phyloP scores from a whole-genome alignment of 371 early-diverging fungal genomes.

The Umbelopsis sp. region DNA sequence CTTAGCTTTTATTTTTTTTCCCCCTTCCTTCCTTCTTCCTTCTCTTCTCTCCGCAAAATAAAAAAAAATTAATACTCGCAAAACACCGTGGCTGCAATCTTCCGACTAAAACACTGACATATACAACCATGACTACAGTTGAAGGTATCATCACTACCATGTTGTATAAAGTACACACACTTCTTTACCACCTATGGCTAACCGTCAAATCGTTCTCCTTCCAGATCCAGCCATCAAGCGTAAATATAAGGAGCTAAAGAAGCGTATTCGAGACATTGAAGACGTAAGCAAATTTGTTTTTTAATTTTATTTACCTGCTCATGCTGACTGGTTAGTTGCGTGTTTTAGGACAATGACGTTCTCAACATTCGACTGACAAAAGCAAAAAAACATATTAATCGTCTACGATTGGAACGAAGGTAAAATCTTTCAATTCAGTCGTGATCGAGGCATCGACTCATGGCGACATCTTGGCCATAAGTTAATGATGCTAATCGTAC shows the following conservation, averaged over 20 bases:
- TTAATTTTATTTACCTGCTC: not conserved
- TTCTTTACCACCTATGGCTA: not conserved
- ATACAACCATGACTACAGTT: not conserved
- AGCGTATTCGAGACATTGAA: constrained; percentile 65
- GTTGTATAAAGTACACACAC: not conserved
- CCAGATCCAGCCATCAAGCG: constrained; percentile 32
- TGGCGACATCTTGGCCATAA: no score
- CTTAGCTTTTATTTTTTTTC: constrained; percentile 15
- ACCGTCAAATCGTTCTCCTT: not conserved
- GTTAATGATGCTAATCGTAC: no score
- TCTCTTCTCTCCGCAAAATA: constrained; percentile 18
- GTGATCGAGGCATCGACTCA: no score
- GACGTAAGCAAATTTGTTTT: constrained; percentile 39
- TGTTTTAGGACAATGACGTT: constrained; percentile 36
- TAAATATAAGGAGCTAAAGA: constrained; percentile 61
- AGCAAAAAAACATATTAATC: constrained; percentile 48
- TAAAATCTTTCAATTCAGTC: constrained; percentile 21
- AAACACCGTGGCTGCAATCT: constrained; percentile 7
- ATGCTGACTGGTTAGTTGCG: not conserved
- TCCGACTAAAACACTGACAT: not conserved
- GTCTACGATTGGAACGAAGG: constrained; percentile 52
- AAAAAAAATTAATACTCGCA: constrained; percentile 2
- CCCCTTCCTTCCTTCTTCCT: constrained; percentile 17
- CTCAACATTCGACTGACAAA: constrained; percentile 32
- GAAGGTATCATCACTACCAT: constrained; percentile 7